A percentile compares a stretch with the other conserved stretches of the same genome.
These are phyloP conservation scores for Santalum album DNA, from an alignment of 164 flowering plant genomes.

Conservation along the genomic window DNA sequence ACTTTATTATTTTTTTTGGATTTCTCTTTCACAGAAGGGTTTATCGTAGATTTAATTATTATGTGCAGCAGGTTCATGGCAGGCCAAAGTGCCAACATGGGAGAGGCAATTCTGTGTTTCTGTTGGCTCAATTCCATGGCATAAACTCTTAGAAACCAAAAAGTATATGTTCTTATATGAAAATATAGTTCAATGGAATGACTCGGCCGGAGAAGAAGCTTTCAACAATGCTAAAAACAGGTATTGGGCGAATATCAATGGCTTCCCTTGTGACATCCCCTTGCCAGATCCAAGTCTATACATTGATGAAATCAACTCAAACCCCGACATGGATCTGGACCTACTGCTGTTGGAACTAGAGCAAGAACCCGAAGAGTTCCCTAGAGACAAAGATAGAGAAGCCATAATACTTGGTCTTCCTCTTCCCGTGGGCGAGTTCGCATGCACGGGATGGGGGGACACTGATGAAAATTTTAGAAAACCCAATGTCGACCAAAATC, in stretches of 20 bases:
- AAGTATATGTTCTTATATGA: constrained; percentile 21
- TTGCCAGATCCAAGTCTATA: constrained; percentile 52
- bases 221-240: constrained; percentile 50
- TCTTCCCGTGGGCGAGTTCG: constrained; percentile 8
- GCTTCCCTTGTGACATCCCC: constrained; percentile 27
- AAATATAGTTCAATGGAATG: constrained; percentile 55
- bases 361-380: constrained; percentile 12
- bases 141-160: constrained; percentile 40
- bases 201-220: constrained; percentile 65
- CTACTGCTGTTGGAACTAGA: constrained; percentile 41
- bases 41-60: neutral
- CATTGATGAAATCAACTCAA: constrained; percentile 56
- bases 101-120: constrained; percentile 48
- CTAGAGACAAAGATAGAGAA: constrained; percentile 13
- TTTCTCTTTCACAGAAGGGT: too few relatives aligned
- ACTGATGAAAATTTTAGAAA: constrained; percentile 10
- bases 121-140: constrained; percentile 52
- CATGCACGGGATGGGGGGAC: constrained; percentile 29
- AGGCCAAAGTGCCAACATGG: constrained; percentile 56
- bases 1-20: too few relatives aligned
- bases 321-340: constrained; percentile 33
- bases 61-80: constrained; percentile 27
- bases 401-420: constrained; percentile 7
- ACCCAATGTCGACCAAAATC: constrained; percentile 10
- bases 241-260: constrained; percentile 48